Evolutionary conservation across 305 asterid species (phyloP).

Genomic region (Fraxinus sp.): DNA sequence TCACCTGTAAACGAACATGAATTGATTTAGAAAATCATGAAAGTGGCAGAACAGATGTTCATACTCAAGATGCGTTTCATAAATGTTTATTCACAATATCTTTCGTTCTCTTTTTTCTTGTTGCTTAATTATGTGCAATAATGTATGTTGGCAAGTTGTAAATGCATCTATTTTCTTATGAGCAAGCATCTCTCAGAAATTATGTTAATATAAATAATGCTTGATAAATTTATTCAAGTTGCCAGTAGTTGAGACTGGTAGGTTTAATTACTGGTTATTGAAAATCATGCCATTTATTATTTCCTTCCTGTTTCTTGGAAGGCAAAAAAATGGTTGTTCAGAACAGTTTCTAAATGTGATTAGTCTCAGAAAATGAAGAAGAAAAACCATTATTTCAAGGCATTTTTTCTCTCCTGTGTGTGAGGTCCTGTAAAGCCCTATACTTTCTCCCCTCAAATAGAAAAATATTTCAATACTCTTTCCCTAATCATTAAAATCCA

Average conservation of each 20-base stretch:
- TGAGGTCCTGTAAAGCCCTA: background rate
- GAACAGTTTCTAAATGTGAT: background rate
- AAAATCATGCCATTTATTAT: background rate
- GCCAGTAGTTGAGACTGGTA: background rate
- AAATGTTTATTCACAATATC: background rate
- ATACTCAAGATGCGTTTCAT: background rate
- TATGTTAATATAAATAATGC: background rate
- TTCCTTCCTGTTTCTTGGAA: background rate
- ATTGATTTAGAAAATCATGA: conserved; percentile 18
- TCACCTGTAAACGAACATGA: conserved; percentile 49
- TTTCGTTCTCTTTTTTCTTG: background rate
- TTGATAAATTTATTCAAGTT: conserved; percentile 5
- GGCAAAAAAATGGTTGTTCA: background rate
- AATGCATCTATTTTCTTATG: background rate
- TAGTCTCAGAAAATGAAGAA: background rate
- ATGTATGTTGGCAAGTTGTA: background rate
- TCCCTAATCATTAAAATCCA: background rate
- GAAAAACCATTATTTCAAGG: background rate
- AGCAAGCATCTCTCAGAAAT: conserved; percentile 3
- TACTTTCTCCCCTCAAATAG: background rate
- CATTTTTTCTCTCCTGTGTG: background rate
- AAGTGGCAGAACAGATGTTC: conserved; percentile 15
- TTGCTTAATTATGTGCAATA: background rate
- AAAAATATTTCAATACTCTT: background rate
- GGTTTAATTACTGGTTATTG: background rate